Evolutionary conservation across 2,329 filamentous ascomycete genomes (phyloP), one percentile per base, ranked within the genome.

Genomic region (Cercospora sp.): DNA sequence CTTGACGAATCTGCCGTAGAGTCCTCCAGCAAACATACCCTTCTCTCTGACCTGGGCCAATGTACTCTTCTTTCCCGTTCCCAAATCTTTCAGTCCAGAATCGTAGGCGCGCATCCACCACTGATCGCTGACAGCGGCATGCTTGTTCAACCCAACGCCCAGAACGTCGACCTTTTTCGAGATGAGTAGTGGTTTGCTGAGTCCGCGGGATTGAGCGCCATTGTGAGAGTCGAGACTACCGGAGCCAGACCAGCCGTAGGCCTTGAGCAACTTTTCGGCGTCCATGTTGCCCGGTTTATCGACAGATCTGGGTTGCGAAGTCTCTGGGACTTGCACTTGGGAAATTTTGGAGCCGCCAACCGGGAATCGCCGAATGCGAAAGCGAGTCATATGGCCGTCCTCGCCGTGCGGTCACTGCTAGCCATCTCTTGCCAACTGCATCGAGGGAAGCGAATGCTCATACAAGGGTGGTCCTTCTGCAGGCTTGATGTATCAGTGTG

Each of bases 61-160:
- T 61, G 86, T 85, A 64, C 87, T 89, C 78, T 68, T 87, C 85
- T 83, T 90, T 81, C 73, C 90, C 3, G 82, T 80, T 0, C 84
- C 85, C 63, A 97, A 85, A 3, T 90, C 91, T 79, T 95, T 91
- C 72, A 97, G 83, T 65, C 94, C 93, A 78, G 93, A 90, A 80
- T 98, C 94, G 73, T 97, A 97, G 10, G 95, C 95, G 67, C 92
- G 90, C 80, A 97, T 85, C 95, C 95, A 99, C 95, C 95, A 99
- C 79, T 97, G 93, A 77, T 97, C 94, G 73, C 86, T 84, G 33
- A 87, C 84, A 30, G 84, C 84, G 66, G 83, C 80, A 66, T 86
- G 86, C 72, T 87, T 87, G 79, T 92, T 93, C 77, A 91, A 89
- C 64, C 94, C 94, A 5, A 98, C 84, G 26, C 94, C 94, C 63